Evolutionary conservation across 306 rosid species (phyloP).

Genomic region (Lotus japonicus): DNA sequence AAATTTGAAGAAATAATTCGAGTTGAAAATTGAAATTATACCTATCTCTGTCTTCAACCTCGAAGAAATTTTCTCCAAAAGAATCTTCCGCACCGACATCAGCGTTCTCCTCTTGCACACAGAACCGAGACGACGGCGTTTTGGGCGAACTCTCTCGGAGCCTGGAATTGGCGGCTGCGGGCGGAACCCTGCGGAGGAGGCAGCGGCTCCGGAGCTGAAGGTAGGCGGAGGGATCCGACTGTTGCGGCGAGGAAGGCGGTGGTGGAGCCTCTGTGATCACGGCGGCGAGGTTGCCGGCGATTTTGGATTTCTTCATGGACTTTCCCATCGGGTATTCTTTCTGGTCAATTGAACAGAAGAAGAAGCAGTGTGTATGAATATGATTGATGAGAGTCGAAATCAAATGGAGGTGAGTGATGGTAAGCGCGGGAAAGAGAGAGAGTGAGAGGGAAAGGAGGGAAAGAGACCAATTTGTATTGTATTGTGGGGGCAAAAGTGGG

Average conservation of each 20-base stretch:
- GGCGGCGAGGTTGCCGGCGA: slow-evolving; percentile 32
- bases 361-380: no score
- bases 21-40: slow-evolving; percentile 6
- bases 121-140: not conserved
- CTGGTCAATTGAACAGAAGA: not conserved
- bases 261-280: slow-evolving; percentile 43
- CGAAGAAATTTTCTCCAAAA: slow-evolving; percentile 52
- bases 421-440: no score
- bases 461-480: no score
- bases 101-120: slow-evolving; percentile 20
- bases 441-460: no score
- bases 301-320: slow-evolving; percentile 66
- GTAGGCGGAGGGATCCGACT: slow-evolving; percentile 38
- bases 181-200: slow-evolving; percentile 44
- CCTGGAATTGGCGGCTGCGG: slow-evolving; percentile 20
- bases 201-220: slow-evolving; percentile 85
- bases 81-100: slow-evolving; percentile 44
- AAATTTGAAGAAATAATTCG: not conserved
- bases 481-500: no score
- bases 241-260: not conserved
- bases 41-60: slow-evolving; percentile 54
- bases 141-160: slow-evolving; percentile 18
- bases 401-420: no score
- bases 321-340: slow-evolving; percentile 42
- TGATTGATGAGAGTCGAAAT: no score